Base-by-base conservation (phyloP, 495 filamentous ascomycete genomes). In the Echria macrotheca region DNA sequence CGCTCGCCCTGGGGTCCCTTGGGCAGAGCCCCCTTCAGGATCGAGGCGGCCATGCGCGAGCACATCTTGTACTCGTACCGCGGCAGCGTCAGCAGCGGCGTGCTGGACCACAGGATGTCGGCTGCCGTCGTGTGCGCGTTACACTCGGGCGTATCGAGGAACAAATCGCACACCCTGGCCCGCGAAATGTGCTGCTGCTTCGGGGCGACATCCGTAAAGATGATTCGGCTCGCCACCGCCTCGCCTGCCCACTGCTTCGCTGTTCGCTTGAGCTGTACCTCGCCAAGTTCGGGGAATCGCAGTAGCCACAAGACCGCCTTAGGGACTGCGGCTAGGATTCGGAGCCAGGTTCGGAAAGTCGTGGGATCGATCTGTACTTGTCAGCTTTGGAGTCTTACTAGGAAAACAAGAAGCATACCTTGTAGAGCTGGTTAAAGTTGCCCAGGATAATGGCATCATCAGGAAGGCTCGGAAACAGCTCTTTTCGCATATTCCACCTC, bases 381-480 rank as follows among this genome's bases (percentile, higher is more conserved):
- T 55, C 12, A 54, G 52, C 43, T 39, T 10, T 15, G 12, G 25
- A 5, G 14, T 18, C 5, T 15, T 14, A 12, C 37, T 18, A n/a
- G 12, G 5, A 12, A 25, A 2, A 3, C 41, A 23, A 26, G n/a
- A 15, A 14, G 35, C 65, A 57, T 73, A 94, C 93, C 85, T 99
- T 99, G 73, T 99, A 99, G 19, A 99, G 71, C 68, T 99, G 93
- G 66, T 99, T 99, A 67, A 99, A 99, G 69, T 99, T 99, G 9
- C 87, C 93, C 36, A 99, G 77, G 54, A 99, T 96, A 57, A 99
- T 83, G 19, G 80, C 78, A 59, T 96, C 85, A 52, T 96, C 86
- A 10, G 80, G 72, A 18, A 99, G 73, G 9, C 76, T 73, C 2
- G 93, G 94, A 62, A 99, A 99, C 18, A 99, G 64, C 58, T 95